A percentile compares a stretch with the other conserved stretches of the same genome.
phyloP scores from a whole-genome alignment of 371 early-diverging fungal species.

The Syncephalis fuscata region DNA sequence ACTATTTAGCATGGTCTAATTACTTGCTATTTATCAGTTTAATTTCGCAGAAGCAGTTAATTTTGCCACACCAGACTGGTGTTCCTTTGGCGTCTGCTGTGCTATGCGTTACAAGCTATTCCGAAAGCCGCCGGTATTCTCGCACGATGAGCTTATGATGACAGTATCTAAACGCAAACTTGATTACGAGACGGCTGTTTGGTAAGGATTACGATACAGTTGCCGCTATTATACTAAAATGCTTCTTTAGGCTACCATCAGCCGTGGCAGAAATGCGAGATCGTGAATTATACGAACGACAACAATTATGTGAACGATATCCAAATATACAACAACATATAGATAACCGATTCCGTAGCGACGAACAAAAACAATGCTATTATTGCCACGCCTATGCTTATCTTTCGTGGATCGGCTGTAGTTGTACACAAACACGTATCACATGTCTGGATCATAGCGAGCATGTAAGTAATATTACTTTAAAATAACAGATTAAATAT shows the following conservation, averaged over 20 bases:
- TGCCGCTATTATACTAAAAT: neutral
- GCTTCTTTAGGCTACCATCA: neutral
- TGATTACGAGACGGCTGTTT: neutral
- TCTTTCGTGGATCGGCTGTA: neutral
- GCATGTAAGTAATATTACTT: neutral
- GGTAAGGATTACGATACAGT: neutral
- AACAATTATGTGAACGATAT: neutral
- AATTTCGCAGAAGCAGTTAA: conserved; percentile 95
- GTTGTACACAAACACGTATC: neutral
- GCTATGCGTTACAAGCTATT: conserved; percentile 61
- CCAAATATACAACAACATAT: neutral
- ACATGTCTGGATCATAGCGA: neutral
- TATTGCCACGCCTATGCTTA: neutral
- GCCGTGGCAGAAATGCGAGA: neutral
- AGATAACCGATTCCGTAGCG: conserved; percentile 7
- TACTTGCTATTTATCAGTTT: conserved; percentile 24
- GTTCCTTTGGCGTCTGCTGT: conserved; percentile 63
- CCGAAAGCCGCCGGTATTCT: conserved; percentile 75
- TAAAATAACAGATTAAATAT: no score
- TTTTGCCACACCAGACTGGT: conserved; percentile 87
- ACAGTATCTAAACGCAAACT: neutral
- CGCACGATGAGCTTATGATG: conserved; percentile 77
- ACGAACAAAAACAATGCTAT: conserved; percentile 5
- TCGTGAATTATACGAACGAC: neutral
- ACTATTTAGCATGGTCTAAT: neutral